Conservation (phyloP, 1,284 basidiomycete species). For the Tilletia indica region DNA sequence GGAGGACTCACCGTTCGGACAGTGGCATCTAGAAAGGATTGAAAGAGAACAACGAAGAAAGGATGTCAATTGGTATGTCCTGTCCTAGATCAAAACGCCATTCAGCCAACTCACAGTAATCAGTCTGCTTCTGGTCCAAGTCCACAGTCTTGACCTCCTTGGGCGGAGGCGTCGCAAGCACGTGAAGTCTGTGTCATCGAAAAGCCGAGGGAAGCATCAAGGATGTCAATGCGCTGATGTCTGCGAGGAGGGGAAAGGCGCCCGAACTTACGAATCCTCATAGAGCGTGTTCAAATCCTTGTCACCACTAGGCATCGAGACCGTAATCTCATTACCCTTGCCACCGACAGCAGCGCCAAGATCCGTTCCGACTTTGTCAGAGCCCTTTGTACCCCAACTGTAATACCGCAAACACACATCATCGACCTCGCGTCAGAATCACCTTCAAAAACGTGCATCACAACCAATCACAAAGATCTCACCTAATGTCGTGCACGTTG, state of each 20-base stretch:
- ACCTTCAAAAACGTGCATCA: not conserved
- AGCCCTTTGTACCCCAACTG: constrained; percentile 54
- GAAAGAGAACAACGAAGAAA: not conserved
- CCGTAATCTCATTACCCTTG: constrained; percentile 44
- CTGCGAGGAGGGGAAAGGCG: constrained; percentile 62
- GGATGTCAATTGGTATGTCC: not conserved
- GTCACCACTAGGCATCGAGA: constrained; percentile 48
- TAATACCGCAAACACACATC: too few relatives aligned
- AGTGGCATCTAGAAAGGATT: not conserved
- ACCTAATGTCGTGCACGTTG: constrained; percentile 46
- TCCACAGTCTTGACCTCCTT: constrained; percentile 67
- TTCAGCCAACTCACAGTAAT: constrained; percentile 7
- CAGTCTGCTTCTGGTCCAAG: constrained; percentile 57
- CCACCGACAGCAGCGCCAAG: constrained; percentile 39
- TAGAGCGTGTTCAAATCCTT: constrained; percentile 53
- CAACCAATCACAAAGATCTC: not conserved
- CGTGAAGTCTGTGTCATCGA: not conserved
- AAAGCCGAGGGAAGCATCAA: not conserved
- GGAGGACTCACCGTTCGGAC: not conserved
- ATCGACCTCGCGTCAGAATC: not conserved
- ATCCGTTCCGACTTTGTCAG: constrained; percentile 46
- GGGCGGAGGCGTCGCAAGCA: not conserved
- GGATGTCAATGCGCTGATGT: not conserved
- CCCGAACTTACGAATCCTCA: constrained; percentile 46
- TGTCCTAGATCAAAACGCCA: too few relatives aligned